Evolutionary conservation across 2,329 filamentous ascomycete genomes (phyloP), one percentile per base, ranked within the genome.

Genomic region (Paramyrothecium sp.): DNA sequence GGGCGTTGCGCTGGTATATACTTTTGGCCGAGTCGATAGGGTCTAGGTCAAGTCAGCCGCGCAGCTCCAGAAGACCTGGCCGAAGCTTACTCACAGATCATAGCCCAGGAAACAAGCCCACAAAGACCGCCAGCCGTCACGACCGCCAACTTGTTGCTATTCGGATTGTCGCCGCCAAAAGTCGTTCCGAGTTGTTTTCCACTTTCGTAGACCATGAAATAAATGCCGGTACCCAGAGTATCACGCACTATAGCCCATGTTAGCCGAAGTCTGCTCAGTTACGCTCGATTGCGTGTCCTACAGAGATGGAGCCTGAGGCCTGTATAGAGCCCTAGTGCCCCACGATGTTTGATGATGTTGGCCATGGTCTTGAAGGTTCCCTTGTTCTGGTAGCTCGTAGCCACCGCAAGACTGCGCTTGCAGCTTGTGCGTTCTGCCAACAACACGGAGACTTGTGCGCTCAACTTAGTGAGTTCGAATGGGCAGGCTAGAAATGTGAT

Each of bases 201-300:
- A 70, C 89, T 92, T 73, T 96, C 91, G 71, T 96, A 96, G 30
- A 91, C 93, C 76, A 90, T 91, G 69, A 96, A 96, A 72, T 96
- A 96, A 57, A 94, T 91, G 30, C 86, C 85, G 1, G 91, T 96
- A 55, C 91, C 91, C 59, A 95, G 79, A 1, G 90, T 93, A 73
- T 96, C 91, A 59, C 91, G 85, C 66, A 93, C 90, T 91, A 56
- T 26, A 21, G n/a, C 20, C 23, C 61, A 50, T 55, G 58, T 67
- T 56, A 63, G 58, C 38, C 33, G 50, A 13, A 41, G 19, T 38
- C 44, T 17, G 16, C 19, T 7, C 13, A 12, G 21, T 23, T 12
- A 23, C 3, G 13, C 30, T 16, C 7, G 38, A 19, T n/a, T 34
- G 58, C 11, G 30, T 17, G 8, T 74, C 89, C 75, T 79, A 93